These are phyloP conservation scores for Phytophthora melonis DNA, from an alignment of 352 stramenopile species.

Conservation along the genomic window DNA sequence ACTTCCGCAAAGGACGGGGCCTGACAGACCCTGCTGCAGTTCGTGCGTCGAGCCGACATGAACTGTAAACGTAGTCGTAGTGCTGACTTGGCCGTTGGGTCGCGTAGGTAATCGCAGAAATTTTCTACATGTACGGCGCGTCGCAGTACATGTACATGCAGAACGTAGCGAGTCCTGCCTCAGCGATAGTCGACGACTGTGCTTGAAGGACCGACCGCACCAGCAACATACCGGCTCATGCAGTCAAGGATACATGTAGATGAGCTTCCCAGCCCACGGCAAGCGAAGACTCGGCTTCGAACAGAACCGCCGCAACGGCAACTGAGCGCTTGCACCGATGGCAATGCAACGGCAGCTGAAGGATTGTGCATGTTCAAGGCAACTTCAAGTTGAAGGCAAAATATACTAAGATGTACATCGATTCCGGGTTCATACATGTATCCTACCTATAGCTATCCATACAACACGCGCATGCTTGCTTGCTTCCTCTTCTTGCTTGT, in stretches of 20 bases:
- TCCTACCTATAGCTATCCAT: slow-evolving; percentile 16
- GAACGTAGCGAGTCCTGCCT: too few relatives aligned
- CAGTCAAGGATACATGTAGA: background rate
- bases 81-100: too few relatives aligned
- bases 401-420: slow-evolving; percentile 23
- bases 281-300: background rate
- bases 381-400: slow-evolving; percentile 2
- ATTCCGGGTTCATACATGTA: slow-evolving; percentile 5
- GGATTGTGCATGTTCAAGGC: background rate
- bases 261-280: background rate
- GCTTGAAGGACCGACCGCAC: background rate
- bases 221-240: background rate
- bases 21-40: too few relatives aligned
- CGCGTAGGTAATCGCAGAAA: too few relatives aligned
- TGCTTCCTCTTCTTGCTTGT: background rate
- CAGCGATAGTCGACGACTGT: background rate
- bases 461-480: slow-evolving; percentile 6
- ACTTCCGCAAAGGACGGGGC: too few relatives aligned
- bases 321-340: background rate
- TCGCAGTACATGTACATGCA: too few relatives aligned
- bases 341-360: background rate
- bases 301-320: background rate
- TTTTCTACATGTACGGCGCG: too few relatives aligned
- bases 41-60: background rate
- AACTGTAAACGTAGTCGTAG: background rate